Evolutionary conservation across 352 stramenopile species (phyloP), one percentile per base, ranked within the genome.

Genomic region (Globisporangium iwayamae): DNA sequence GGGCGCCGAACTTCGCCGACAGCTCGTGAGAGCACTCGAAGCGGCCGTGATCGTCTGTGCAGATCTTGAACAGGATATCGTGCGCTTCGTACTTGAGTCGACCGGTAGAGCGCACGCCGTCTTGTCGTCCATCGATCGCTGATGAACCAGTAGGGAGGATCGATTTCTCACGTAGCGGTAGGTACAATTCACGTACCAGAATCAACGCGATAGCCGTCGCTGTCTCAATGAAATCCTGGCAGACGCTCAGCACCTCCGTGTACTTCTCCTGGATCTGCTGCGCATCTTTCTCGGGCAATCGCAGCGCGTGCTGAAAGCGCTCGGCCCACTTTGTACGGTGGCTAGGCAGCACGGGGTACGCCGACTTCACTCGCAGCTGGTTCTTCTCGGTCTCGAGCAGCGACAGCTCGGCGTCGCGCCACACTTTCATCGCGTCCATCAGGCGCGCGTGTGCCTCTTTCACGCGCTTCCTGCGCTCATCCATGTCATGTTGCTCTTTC

Each of bases 41-140:
- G 3, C 94, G 74, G 18, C 92, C 92, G 64, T 98, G 86, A 56
- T 98, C 91, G 50, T 98, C 92, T 2, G 78, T 87, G 56, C 79
- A 93, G 16, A 98, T 69, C 69, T 96, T 87, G 69, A 97, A 97
- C 4, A 89, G 67, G 20, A 98, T 96, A 43, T 92, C 89, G 60
- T 96, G 85, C 0, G 76, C 83, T 62, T 96, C 89, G 56, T 88
- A 98, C 55, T 89, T 96, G 2, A 86, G 65, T 6, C 85, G 76
- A 14, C 61, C 67, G 0, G 76, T 79, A 0, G 66, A 56, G 3
- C 87, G 84, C 14, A 95, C 75, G 3, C 85, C 71, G 47, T 91
- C 84, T 39, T 80, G 78, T 1, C 91, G 73, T 2, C 90, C 87
- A 54, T 97, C 88, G 25, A 93, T 83, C 0, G 66, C 18, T 1